These are phyloP conservation scores for Phytomonas sp. DNA, from an alignment of 208 protist species.

Conservation along the genomic window DNA sequence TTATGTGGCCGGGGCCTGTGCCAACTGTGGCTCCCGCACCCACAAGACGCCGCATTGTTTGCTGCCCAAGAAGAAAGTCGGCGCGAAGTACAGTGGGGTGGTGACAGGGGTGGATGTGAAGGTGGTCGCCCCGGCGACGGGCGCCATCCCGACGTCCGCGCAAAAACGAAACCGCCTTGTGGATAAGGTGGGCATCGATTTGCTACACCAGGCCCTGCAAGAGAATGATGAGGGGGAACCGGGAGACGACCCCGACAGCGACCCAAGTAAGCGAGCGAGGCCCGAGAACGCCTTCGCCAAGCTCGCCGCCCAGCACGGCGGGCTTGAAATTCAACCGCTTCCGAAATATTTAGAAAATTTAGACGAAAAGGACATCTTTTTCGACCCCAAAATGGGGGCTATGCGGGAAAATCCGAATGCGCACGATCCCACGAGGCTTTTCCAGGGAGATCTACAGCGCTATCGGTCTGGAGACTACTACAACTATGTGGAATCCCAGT, in stretches of 20 bases:
- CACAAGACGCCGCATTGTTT: constrained; percentile 95
- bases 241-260: constrained; percentile 4
- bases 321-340: constrained; percentile 66
- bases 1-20: constrained; percentile 96
- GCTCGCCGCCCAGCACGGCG: constrained; percentile 57
- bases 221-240: constrained; percentile 4
- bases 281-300: constrained; percentile 38
- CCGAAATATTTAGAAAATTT: constrained; percentile 85
- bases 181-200: constrained; percentile 49
- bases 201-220: constrained; percentile 26
- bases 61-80: constrained; percentile 80
- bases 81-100: constrained; percentile 50
- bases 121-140: constrained; percentile 8
- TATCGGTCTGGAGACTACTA: constrained; percentile 71
- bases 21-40: constrained; percentile 97
- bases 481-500: constrained; percentile 71
- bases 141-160: constrained; percentile 27
- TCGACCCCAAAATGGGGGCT: constrained; percentile 79
- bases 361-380: constrained; percentile 47
- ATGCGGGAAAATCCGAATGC: constrained; percentile 85
- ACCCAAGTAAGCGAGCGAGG: constrained; percentile 2
- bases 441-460: constrained; percentile 71
- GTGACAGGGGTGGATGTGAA: constrained; percentile 56
- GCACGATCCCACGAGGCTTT: constrained; percentile 42
- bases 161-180: constrained; percentile 74